A percentile compares a stretch with the other conserved stretches of the same genome.
These are phyloP conservation scores for Panicum miliaceum DNA, from an alignment of 176 grass and related monocot genomes.

Conservation along the genomic window DNA sequence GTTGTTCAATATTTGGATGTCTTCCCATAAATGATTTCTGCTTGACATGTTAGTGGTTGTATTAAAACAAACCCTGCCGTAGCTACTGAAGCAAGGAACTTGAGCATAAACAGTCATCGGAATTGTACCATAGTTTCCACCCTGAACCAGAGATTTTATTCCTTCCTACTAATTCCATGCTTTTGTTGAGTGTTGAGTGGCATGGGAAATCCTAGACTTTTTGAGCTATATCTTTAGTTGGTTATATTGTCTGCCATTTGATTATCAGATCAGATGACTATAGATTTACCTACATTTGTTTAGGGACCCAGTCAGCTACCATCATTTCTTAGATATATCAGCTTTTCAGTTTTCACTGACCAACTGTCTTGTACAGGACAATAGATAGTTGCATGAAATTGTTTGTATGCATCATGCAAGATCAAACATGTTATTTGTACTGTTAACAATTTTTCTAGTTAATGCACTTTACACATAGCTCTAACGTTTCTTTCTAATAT, in stretches of 20 bases:
- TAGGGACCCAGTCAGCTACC: not conserved
- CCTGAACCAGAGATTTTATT: not conserved
- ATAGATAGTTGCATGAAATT: not conserved
- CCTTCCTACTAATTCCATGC: slow-evolving; percentile 7
- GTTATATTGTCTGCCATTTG: not conserved
- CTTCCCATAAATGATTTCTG: not conserved
- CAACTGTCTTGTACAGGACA: not conserved
- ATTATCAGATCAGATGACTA: not conserved
- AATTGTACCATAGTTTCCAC: not conserved
- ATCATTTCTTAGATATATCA: not conserved
- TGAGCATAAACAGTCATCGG: not conserved
- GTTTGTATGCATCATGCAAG: not conserved
- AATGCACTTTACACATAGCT: not conserved
- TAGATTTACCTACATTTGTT: not conserved
- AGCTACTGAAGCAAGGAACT: not conserved
- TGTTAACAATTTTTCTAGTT: not conserved
- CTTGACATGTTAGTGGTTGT: not conserved
- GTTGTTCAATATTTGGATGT: slow-evolving; percentile 1
- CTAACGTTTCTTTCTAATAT: not conserved
- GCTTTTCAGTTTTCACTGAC: not conserved
- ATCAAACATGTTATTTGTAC: not conserved
- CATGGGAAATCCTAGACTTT: not conserved
- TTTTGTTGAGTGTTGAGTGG: not conserved
- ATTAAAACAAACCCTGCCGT: not conserved
- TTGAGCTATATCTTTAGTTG: not conserved